Base-by-base conservation (phyloP, 805 yeast species). In the Candida ulmi region DNA sequence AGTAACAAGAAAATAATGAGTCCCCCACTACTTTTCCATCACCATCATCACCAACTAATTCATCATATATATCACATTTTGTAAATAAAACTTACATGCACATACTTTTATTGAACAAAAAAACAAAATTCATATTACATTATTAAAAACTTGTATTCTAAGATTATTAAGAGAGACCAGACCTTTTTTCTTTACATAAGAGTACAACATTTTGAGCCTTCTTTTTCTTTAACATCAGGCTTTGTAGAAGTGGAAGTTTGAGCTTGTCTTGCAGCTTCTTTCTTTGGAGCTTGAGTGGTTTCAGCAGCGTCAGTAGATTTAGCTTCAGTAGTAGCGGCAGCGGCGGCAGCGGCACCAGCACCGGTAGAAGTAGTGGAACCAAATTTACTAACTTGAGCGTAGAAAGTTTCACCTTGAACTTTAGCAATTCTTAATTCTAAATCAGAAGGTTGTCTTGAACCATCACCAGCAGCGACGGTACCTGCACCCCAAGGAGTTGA, bases 401-500 rank as follows among this genome's bases (percentile, higher is more conserved):
- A 79, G 64, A 87, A 87, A 26, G 68, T 58, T 42, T 66, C 59
- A 58, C 95, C 95, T 67, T 86, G 95, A 40, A 65, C 65, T 38
- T 57, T 55, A 23, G 88, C 90, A 40, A 84, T 60, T 47, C 72
- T 72, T 57, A 72, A 63, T 62, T 87, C 95, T 40, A 81, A 64
- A 16, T 67, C 71, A 35, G 79, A 50, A 25, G 88, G 83, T 47
- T 68, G 65, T 67, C 93, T 78, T 8, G 83, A 74, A 36, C 95
- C 95, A 56, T 83, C 91, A 36, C 72, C 67, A 35, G 78, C 86
- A 27, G 95, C 88, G 52, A 72, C 69, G 29, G 85, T 66, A 50
- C 95, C 95, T 30, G 95, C 81, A 58, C 95, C 95, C 87, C 88
- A 87, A 35, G 95, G 78, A 17, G 88, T 74, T 37, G 83, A 83